Percentiles rank a stretch among this genome's conserved stretches.
Conservation (phyloP, 1,284 basidiomycete genomes). For the Austroboletus novae-zelandiae region DNA sequence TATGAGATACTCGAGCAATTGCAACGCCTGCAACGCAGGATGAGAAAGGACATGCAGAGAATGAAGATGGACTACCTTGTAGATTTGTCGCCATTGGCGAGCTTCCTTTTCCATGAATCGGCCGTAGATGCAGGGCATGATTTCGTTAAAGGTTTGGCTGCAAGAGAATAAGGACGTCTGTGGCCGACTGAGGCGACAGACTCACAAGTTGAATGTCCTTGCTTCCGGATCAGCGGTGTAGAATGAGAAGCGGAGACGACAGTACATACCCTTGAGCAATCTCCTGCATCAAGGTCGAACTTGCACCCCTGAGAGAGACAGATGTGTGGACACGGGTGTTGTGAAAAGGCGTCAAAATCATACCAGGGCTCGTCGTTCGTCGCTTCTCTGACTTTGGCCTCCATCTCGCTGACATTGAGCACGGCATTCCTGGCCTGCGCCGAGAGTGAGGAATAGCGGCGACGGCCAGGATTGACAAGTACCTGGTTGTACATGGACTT, state of each 20-base stretch:
- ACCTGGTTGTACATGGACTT: conserved; percentile 94
- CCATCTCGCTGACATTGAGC: conserved; percentile 95
- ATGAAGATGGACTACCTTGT: conserved; percentile 66
- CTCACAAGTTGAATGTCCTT: conserved; percentile 92
- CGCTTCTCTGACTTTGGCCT: conserved; percentile 95
- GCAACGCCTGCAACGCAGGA: conserved; percentile 63
- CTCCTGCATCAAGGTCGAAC: conserved; percentile 97
- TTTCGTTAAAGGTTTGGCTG: conserved; percentile 98
- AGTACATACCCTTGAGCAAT: conserved; percentile 87
- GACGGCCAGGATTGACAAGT: background rate
- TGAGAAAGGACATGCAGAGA: background rate
- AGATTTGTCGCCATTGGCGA: conserved; percentile 97
- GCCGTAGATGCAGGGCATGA: conserved; percentile 97
- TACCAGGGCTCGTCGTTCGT: conserved; percentile 99
- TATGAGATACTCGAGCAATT: conserved; percentile 92
- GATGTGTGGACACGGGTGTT: background rate
- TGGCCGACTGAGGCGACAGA: conserved; percentile 9
- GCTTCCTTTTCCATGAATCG: conserved; percentile 98
- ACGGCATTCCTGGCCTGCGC: conserved; percentile 88
- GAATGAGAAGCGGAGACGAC: background rate
- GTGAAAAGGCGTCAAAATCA: conserved; percentile 22
- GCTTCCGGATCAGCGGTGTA: conserved; percentile 7
- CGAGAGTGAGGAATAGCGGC: conserved; percentile 9
- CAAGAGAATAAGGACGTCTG: conserved; percentile 11
- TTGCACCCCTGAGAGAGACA: conserved; percentile 79